Evolutionary conservation across 495 filamentous ascomycete species (phyloP).

Genomic region (Zalerion maritima): DNA sequence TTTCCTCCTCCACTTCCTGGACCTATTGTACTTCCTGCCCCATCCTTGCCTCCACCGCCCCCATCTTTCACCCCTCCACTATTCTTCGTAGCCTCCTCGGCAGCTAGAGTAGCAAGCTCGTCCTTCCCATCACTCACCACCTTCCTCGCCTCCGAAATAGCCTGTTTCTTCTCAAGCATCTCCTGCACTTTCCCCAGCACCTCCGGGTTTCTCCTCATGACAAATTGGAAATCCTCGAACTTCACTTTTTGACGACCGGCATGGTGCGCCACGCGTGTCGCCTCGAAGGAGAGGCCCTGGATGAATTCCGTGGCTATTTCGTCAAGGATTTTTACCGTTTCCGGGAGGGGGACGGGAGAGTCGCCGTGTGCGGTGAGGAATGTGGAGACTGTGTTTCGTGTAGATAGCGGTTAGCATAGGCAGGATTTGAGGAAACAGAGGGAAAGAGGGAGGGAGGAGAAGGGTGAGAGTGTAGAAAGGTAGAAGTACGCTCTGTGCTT

Average conservation of each 20-base stretch:
- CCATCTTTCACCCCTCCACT: too few relatives aligned
- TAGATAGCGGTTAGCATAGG: conserved; percentile 6
- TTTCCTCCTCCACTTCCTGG: too few relatives aligned
- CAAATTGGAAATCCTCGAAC: conserved; percentile 93
- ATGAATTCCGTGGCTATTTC: conserved; percentile 89
- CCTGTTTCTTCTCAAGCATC: conserved; percentile 64
- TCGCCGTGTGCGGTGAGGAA: conserved; percentile 86
- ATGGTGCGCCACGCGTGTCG: conserved; percentile 65
- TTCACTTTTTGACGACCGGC: conserved; percentile 88
- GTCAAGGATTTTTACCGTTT: conserved; percentile 76
- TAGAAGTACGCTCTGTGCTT: conserved; percentile 52
- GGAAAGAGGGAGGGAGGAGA: conserved; percentile 1
- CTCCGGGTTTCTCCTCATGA: conserved; percentile 64
- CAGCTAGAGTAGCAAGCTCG: conserved; percentile 19
- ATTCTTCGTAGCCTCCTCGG: conserved; percentile 3
- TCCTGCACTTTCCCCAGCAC: conserved; percentile 86
- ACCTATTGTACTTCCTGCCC: too few relatives aligned
- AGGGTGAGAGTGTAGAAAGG: neutral
- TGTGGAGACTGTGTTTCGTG: conserved; percentile 43
- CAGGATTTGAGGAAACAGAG: neutral
- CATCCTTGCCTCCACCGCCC: too few relatives aligned
- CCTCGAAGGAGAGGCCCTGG: conserved; percentile 78
- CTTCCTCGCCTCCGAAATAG: conserved; percentile 62
- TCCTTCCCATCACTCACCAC: conserved; percentile 37
- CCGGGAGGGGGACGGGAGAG: conserved; percentile 49